Percentiles rank a stretch among this genome's conserved stretches.
These are phyloP conservation scores for Colletotrichum lupini DNA, from an alignment of 2,329 filamentous ascomycete species.

Conservation along the genomic window DNA sequence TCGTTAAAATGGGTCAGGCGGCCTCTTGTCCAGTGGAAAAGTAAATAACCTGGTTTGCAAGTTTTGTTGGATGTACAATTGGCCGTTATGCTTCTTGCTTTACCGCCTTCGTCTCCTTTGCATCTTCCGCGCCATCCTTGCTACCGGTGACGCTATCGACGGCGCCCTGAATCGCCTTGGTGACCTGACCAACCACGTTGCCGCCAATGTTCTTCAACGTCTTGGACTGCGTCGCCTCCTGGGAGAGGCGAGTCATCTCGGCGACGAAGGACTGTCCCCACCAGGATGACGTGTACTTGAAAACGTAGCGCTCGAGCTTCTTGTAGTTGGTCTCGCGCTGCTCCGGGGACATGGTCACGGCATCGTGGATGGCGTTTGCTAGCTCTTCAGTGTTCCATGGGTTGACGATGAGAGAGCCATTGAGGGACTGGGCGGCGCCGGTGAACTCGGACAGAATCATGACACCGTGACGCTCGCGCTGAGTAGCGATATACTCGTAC, in stretches of 20 bases:
- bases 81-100: slow-evolving; percentile 20
- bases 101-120: slow-evolving; percentile 18
- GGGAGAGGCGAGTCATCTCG: slow-evolving; percentile 73
- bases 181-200: slow-evolving; percentile 45
- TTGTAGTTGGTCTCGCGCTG: slow-evolving; percentile 87
- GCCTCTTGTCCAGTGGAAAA: background rate
- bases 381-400: slow-evolving; percentile 99
- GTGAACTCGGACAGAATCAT: slow-evolving; percentile 98
- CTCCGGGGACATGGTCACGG: slow-evolving; percentile 95
- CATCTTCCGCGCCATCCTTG: slow-evolving; percentile 17
- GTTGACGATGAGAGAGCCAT: slow-evolving; percentile 94
- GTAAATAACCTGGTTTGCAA: background rate
- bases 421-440: slow-evolving; percentile 92
- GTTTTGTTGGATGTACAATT: background rate
- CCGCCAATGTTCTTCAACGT: slow-evolving; percentile 54
- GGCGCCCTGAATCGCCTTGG: slow-evolving; percentile 24
- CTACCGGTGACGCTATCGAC: background rate
- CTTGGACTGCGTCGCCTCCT: slow-evolving; percentile 51
- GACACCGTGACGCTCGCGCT: slow-evolving; percentile 88
- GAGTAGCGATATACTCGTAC: slow-evolving; percentile 97
- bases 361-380: slow-evolving; percentile 91
- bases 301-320: slow-evolving; percentile 94
- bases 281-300: slow-evolving; percentile 97
- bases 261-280: slow-evolving; percentile 95
- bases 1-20: slow-evolving; percentile 9